Evolutionary conservation across 2,329 filamentous ascomycete species (phyloP).

Genomic region (Penicillium sp.): DNA sequence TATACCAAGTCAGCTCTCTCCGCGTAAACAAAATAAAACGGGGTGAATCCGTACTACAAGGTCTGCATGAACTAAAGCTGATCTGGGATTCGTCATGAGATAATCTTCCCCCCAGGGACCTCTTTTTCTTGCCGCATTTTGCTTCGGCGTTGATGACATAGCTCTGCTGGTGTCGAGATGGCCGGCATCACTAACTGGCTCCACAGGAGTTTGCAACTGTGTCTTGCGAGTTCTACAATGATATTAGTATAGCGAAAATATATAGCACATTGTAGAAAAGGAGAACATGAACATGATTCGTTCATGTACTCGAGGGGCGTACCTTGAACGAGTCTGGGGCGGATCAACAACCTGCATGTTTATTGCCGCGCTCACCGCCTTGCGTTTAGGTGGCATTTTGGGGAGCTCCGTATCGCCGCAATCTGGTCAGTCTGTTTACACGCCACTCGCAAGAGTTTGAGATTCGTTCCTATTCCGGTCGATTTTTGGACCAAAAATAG

Average conservation of each 20-base stretch:
- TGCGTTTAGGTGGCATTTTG: slow-evolving; percentile 30
- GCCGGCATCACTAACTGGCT: slow-evolving; percentile 22
- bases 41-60: slow-evolving; percentile 31
- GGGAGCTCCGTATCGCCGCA: slow-evolving; percentile 13
- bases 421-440: slow-evolving; percentile 16
- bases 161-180: slow-evolving; percentile 18
- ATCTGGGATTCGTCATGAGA: slow-evolving; percentile 37
- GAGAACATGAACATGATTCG: background rate
- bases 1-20: background rate
- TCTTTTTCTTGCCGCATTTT: slow-evolving; percentile 31
- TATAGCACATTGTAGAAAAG: background rate
- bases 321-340: background rate
- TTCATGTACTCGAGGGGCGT: background rate
- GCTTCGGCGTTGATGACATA: slow-evolving; percentile 31
- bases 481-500: background rate
- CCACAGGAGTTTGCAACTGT: slow-evolving; percentile 19
- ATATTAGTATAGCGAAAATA: background rate
- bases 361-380: slow-evolving; percentile 28
- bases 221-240: slow-evolving; percentile 19
- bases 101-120: slow-evolving; percentile 37
- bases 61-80: slow-evolving; percentile 32
- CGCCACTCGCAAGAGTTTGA: background rate
- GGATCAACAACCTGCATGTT: background rate
- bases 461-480: background rate
- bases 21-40: background rate